phyloP scores from a whole-genome alignment of 805 yeast species.

The Tetrapisispora nanseiensis region DNA sequence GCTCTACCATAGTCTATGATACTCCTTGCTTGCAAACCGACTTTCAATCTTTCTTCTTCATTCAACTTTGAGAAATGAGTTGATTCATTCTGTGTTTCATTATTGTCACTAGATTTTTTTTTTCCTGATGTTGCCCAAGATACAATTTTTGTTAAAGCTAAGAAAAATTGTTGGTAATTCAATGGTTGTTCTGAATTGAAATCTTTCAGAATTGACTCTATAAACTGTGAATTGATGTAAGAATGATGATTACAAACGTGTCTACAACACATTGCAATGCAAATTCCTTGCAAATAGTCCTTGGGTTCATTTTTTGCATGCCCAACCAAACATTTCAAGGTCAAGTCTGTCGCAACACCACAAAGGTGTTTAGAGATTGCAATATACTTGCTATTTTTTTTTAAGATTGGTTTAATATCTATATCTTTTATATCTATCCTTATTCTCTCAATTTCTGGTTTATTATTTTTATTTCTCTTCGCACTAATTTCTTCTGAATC shows the following conservation, averaged over 20 bases:
- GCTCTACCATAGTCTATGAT: conserved; percentile 64
- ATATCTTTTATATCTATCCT: conserved; percentile 78
- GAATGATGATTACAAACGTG: conserved; percentile 63
- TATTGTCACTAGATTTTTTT: conserved; percentile 6
- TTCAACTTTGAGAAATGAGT: conserved; percentile 39
- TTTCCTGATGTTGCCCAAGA: conserved; percentile 86
- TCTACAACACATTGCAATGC: conserved; percentile 90
- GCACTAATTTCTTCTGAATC: conserved; percentile 34
- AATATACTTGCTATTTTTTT: conserved; percentile 24
- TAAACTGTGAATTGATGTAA: conserved; percentile 22
- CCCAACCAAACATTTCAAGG: conserved; percentile 53
- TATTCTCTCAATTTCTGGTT: conserved; percentile 6
- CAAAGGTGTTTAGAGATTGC: conserved; percentile 84
- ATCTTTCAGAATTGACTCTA: conserved; percentile 31
- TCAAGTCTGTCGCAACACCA: conserved; percentile 88
- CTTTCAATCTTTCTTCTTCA: conserved; percentile 39
- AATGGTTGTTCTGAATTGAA: conserved; percentile 17
- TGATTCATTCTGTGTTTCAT: not conserved
- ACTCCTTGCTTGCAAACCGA: conserved; percentile 64
- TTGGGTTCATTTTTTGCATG: conserved; percentile 8
- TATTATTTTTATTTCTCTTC: not conserved
- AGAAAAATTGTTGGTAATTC: conserved; percentile 30
- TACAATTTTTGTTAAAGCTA: conserved; percentile 49
- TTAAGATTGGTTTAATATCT: conserved; percentile 37
- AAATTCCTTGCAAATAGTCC: conserved; percentile 39